phyloP scores from a whole-genome alignment of 179 eudicot genomes.

The Silene coronaria region DNA sequence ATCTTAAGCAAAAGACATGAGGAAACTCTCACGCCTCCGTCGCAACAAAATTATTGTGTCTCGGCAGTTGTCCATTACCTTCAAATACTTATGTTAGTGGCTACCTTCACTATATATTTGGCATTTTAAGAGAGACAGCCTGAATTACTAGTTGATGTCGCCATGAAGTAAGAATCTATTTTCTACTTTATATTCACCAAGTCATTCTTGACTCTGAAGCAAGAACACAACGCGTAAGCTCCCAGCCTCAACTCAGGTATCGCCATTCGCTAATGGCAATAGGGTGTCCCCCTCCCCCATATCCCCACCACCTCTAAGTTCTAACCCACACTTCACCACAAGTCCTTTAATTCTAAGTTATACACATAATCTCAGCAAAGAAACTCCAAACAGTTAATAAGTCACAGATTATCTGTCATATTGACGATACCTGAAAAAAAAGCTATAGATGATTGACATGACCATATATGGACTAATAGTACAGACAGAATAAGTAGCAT shows the following conservation, averaged over 20 bases:
- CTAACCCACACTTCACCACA: background rate
- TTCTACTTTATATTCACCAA: background rate
- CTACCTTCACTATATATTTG: background rate
- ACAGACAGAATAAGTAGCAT: slow-evolving; percentile 74
- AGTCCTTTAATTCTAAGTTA: too few relatives aligned
- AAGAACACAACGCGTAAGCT: background rate
- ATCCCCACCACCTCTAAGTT: background rate
- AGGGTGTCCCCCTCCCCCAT: background rate
- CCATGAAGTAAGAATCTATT: background rate
- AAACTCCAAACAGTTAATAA: background rate
- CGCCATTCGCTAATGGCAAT: background rate
- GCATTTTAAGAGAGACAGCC: background rate
- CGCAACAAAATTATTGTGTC: background rate
- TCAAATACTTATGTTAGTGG: background rate
- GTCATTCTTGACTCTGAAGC: background rate
- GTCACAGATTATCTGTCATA: background rate
- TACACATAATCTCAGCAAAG: too few relatives aligned
- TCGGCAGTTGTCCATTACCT: background rate
- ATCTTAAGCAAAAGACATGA: background rate
- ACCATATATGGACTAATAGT: slow-evolving; percentile 76
- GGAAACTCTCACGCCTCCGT: background rate
- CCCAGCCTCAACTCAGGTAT: background rate
- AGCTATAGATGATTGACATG: slow-evolving; percentile 82
- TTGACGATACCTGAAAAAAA: slow-evolving; percentile 79
- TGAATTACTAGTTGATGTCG: background rate